A percentile compares a stretch with the other conserved stretches of the same genome.
Conservation (phyloP, 352 stramenopile species). For the Phytopythium mirpurense region DNA sequence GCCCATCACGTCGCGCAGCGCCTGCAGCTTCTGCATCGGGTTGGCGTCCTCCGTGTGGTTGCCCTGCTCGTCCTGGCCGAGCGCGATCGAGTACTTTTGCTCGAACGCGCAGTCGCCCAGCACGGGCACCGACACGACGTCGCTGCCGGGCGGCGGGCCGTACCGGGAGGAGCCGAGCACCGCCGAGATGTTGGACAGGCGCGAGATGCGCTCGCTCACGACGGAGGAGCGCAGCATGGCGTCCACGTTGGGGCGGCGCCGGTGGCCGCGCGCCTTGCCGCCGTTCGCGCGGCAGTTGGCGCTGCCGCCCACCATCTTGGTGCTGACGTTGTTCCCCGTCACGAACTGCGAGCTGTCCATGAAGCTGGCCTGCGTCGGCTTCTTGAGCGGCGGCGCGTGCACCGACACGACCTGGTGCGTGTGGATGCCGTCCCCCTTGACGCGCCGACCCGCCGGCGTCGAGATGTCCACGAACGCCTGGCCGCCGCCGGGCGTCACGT, state of each 20-base stretch:
- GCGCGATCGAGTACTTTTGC: constrained; percentile 58
- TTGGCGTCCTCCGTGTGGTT: constrained; percentile 21
- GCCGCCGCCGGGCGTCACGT: constrained; percentile 44
- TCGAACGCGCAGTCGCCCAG: constrained; percentile 65
- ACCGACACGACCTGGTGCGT: constrained; percentile 7
- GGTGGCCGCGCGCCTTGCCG: constrained; percentile 10
- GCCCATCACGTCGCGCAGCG: constrained; percentile 70
- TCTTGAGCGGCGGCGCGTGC: constrained; percentile 20
- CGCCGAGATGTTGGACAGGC: constrained; percentile 37
- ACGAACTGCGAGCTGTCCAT: constrained; percentile 59
- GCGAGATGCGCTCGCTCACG: constrained; percentile 44
- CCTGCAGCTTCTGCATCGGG: constrained; percentile 56
- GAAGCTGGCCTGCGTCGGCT: constrained; percentile 40
- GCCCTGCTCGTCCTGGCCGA: constrained; percentile 44
- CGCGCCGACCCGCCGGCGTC: constrained; percentile 33
- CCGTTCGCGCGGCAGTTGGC: constrained; percentile 26
- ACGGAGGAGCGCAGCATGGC: constrained; percentile 64
- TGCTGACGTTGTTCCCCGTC: constrained; percentile 23
- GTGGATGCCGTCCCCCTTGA: constrained; percentile 11
- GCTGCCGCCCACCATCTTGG: constrained; percentile 26
- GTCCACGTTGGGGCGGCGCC: constrained; percentile 52
- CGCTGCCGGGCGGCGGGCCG: constrained; percentile 41
- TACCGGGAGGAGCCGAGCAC: constrained; percentile 15
- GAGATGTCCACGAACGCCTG: constrained; percentile 68
- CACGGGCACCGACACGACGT: constrained; percentile 58